Conservation (phyloP, 352 stramenopile genomes). For the Globisporangium iwayamae region DNA sequence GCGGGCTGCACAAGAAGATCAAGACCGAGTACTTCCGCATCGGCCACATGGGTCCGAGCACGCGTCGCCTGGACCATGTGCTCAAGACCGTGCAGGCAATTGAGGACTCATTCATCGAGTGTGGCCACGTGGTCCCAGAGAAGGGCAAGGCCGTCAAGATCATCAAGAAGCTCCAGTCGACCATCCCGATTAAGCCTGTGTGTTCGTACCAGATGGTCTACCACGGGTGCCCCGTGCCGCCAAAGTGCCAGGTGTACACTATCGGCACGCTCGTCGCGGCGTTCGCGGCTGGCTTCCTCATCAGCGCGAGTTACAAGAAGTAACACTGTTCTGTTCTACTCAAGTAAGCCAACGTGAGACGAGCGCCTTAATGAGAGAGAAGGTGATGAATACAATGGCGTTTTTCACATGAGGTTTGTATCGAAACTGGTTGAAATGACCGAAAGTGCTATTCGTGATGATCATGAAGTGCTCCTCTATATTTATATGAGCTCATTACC, state of each 20-base stretch:
- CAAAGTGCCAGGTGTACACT: conserved; percentile 68
- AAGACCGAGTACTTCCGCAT: conserved; percentile 87
- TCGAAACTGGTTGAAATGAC: neutral
- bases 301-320: conserved; percentile 45
- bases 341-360: neutral
- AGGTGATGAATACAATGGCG: conserved; percentile 1
- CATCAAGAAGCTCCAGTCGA: conserved; percentile 48
- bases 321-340: conserved; percentile 13
- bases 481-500: neutral
- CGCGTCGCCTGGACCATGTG: conserved; percentile 66
- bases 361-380: too few species aligned
- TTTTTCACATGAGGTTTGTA: neutral
- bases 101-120: conserved; percentile 66
- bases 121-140: conserved; percentile 54
- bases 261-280: conserved; percentile 52
- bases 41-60: conserved; percentile 79
- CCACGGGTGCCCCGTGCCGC: conserved; percentile 61
- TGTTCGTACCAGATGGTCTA: conserved; percentile 38
- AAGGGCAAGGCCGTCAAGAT: conserved; percentile 54
- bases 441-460: neutral
- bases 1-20: conserved; percentile 74
- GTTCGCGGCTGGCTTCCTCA: conserved; percentile 56
- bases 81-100: conserved; percentile 74
- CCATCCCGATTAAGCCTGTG: conserved; percentile 47
- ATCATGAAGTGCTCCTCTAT: neutral